Evolutionary conservation across 768 basidiomycete species (phyloP), one percentile per base, ranked within the genome.

Genomic region (Phanerochaete sordida): DNA sequence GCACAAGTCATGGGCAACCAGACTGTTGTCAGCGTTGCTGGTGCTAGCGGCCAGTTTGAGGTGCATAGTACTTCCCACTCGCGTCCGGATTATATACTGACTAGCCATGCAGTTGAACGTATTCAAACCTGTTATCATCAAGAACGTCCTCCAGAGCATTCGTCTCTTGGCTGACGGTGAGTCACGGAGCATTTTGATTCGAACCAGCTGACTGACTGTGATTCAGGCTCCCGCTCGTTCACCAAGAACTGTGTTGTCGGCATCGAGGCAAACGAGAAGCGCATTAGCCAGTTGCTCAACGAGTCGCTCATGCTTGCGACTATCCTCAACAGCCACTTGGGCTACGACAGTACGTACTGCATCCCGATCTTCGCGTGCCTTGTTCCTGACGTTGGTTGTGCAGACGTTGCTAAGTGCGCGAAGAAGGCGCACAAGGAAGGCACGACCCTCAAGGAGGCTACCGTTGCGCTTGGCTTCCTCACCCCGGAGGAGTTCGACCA

Each of bases 371-470:
- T 7, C 53, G n/a, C 19, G 45, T 13, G 12, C 21, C 30, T 26
- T 15, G 31, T 27, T 49, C 9, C 28, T 46, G 48, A 50, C 50
- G 60, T 57, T 70, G 19, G 60, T 62, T 43, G 45, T 62, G 45
- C 70, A 98, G 95, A 97, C 76, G 97, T 98, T 52, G 97, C 97
- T 52, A 95, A 92, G 77, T 93, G 91, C 69, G 97, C 97, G 28
- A 99, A 99, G 84, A 98, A 98, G 75, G 97, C 97, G n/a, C 97
- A 98, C 81, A 93, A 90, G 74, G 95, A 99, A 76, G 97, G 97
- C 27, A 91, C 88, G 51, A 98, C 97, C 61, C 71, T 98, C 73
- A 98, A 96, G 80, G 90, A 94, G 76, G 94, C 97, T 44, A 94
- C 95, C 12, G 88, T 98, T 48, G 74, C 86, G 21, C 83, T 98